These are phyloP conservation scores for Tetracladium marchalianum DNA, from an alignment of 495 filamentous ascomycete species.

Conservation along the genomic window DNA sequence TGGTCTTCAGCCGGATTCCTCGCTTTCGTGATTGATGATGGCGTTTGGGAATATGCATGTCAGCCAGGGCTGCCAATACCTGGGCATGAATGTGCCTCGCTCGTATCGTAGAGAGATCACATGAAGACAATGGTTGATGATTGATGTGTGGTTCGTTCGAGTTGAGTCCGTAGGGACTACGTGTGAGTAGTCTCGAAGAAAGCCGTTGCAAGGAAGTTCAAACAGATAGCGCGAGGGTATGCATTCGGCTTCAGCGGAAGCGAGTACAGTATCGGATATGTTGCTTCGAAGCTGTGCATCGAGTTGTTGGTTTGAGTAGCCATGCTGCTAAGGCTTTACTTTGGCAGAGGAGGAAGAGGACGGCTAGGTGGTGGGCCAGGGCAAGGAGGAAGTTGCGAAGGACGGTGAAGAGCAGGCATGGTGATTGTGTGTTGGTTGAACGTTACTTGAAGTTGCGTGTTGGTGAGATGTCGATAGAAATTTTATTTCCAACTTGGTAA, in stretches of 20 bases:
- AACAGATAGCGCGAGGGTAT: no score
- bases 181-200: no score
- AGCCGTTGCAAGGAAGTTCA: no score
- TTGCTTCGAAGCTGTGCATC: constrained; percentile 7
- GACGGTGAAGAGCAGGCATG: constrained; percentile 55
- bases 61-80: not conserved
- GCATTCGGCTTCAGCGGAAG: not conserved
- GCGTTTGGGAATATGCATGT: constrained; percentile 11
- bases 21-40: not conserved
- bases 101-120: not conserved
- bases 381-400: constrained; percentile 70
- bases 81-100: no score
- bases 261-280: not conserved
- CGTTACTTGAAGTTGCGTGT: constrained; percentile 9
- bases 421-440: constrained; percentile 25
- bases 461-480: constrained; percentile 1
- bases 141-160: not conserved
- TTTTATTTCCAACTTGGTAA: not conserved
- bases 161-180: not conserved
- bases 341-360: constrained; percentile 73
- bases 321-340: constrained; percentile 43
- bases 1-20: no score
- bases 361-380: constrained; percentile 76
- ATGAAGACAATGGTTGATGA: not conserved
- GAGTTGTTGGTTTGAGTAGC: constrained; percentile 5